phyloP scores from a whole-genome alignment of 345 rosid genomes.

The Mercurialis annua region DNA sequence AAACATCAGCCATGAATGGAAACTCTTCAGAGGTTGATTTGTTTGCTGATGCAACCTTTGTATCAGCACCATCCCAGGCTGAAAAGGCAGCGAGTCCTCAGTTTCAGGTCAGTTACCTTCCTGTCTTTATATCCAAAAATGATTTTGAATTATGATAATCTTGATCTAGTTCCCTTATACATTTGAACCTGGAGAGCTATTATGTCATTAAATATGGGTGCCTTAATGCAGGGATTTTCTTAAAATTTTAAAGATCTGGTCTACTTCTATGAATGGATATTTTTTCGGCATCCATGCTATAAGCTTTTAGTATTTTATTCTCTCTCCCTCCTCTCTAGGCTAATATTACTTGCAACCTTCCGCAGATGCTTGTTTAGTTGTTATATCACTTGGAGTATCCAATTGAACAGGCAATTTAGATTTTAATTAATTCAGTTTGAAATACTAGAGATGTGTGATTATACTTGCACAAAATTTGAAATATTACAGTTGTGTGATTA shows the following conservation, averaged over 20 bases:
- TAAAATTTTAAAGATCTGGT: not conserved
- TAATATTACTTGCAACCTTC: not conserved
- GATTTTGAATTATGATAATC: not conserved
- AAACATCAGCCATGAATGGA: constrained; percentile 40
- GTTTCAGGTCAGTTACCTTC: constrained; percentile 45
- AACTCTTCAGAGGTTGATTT: constrained; percentile 64
- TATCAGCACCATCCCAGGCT: constrained; percentile 64
- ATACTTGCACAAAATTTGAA: constrained; percentile 9
- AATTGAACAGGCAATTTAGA: not conserved
- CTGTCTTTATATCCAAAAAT: constrained; percentile 3
- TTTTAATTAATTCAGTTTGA: not conserved
- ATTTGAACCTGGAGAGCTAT: not conserved
- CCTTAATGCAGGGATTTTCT: not conserved
- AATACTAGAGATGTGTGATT: constrained; percentile 8
- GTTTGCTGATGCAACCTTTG: constrained; percentile 93
- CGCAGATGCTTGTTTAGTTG: not conserved
- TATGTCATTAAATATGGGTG: not conserved
- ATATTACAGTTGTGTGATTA: constrained; percentile 5
- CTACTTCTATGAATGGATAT: not conserved
- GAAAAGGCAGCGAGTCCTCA: constrained; percentile 46
- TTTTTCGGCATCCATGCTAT: not conserved
- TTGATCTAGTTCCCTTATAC: not conserved
- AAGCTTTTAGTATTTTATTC: not conserved
- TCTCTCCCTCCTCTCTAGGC: not conserved
- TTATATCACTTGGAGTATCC: not conserved